Conservation (phyloP, 306 rosid species). For the cucumber (Cucumis sativus) region Cucumber_9930_V3 NC_026657.2:2200001-2200500, state of each 20-base stretch:
- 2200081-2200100: not conserved
- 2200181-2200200: not conserved
- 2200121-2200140: not conserved
- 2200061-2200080: not conserved
- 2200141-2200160: not conserved
- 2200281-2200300: not conserved
- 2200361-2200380: not conserved
- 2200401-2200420: not conserved
- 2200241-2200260: not conserved
- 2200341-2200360: not conserved
- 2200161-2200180: not conserved
- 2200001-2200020: not conserved
- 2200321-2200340: not conserved
- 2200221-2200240: not conserved
- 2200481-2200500: too few species aligned
- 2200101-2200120: not conserved
- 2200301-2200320: not conserved
- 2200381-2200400: not conserved
- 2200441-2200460: too few species aligned
- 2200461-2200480: too few species aligned
- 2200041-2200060: not conserved
- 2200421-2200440: not conserved
- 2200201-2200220: not conserved
- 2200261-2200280: not conserved
- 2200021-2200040: not conserved